Percentiles rank a stretch among this genome's conserved stretches.
Evolutionary conservation across 768 basidiomycete genomes (phyloP).

Genomic region (Fibroporia radiculosa): DNA sequence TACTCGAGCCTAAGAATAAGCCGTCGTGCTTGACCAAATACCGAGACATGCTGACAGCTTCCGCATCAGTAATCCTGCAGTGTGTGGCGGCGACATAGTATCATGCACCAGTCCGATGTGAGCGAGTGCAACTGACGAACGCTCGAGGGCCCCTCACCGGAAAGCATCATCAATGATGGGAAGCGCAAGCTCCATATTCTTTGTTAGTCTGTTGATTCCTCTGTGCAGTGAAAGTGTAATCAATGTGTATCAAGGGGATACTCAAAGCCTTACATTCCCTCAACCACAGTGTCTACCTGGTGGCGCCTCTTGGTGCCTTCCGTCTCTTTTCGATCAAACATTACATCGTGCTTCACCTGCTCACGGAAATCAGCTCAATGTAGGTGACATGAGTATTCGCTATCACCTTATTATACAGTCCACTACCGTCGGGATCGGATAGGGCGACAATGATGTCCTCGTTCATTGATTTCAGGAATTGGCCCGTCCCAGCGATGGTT

Average conservation of each 20-base stretch:
- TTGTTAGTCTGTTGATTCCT: slow-evolving; percentile 88
- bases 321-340: slow-evolving; percentile 89
- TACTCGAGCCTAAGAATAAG: slow-evolving; percentile 91
- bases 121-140: too few species aligned
- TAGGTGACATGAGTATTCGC: not conserved
- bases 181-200: slow-evolving; percentile 81
- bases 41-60: slow-evolving; percentile 94
- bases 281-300: slow-evolving; percentile 95
- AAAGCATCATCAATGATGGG: slow-evolving; percentile 87
- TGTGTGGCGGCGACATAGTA: too few species aligned
- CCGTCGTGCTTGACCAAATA: slow-evolving; percentile 89
- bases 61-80: slow-evolving; percentile 83
- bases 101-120: too few species aligned
- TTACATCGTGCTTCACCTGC: slow-evolving; percentile 84
- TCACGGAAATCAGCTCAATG: not conserved
- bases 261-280: slow-evolving; percentile 55
- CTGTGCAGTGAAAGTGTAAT: slow-evolving; percentile 29
- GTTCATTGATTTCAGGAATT: slow-evolving; percentile 71
- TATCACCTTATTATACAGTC: slow-evolving; percentile 84
- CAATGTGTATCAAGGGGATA: slow-evolving; percentile 5
- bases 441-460: slow-evolving; percentile 62
- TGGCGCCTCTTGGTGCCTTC: slow-evolving; percentile 91
- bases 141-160: too few species aligned
- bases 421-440: slow-evolving; percentile 90
- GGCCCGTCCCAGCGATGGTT: slow-evolving; percentile 81